phyloP scores from a whole-genome alignment of 2,329 filamentous ascomycete species.

The Aspergillus flavus region DNA sequence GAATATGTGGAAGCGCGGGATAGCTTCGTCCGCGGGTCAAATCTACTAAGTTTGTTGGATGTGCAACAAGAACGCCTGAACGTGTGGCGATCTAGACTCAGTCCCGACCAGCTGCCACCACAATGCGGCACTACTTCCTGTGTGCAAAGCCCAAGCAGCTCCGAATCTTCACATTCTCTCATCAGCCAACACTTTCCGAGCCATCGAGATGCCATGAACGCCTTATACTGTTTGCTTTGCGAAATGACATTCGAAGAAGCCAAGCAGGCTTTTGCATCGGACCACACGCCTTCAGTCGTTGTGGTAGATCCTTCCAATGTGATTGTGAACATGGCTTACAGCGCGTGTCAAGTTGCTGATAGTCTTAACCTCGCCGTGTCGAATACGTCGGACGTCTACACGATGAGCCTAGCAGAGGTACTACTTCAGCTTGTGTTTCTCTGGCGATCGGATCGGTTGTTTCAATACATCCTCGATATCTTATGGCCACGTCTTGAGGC shows the following conservation, averaged over 20 bases:
- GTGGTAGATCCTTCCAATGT: neutral
- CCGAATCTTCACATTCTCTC: neutral
- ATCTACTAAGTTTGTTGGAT: conserved; percentile 18
- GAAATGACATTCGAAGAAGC: conserved; percentile 13
- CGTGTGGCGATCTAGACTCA: conserved; percentile 19
- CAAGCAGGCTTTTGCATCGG: no score
- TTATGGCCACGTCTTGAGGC: conserved; percentile 23
- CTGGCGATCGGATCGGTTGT: conserved; percentile 5
- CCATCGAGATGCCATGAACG: conserved; percentile 20
- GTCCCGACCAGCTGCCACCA: conserved; percentile 2
- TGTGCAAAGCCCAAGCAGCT: no score
- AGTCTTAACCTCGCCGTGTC: conserved; percentile 1
- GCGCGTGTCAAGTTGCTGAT: conserved; percentile 3
- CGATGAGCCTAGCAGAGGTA: conserved; percentile 15
- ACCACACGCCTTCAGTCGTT: neutral
- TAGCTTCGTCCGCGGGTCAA: conserved; percentile 17
- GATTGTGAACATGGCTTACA: neutral
- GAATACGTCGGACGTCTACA: conserved; percentile 16
- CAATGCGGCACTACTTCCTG: neutral
- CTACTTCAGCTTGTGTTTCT: conserved; percentile 13
- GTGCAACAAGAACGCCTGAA: conserved; percentile 18
- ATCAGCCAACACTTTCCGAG: neutral
- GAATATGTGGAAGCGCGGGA: conserved; percentile 13
- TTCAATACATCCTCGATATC: conserved; percentile 17
- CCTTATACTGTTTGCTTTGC: conserved; percentile 15